Evolutionary conservation across 2,329 filamentous ascomycete species (phyloP).

Genomic region (Aspergillus tamarii): DNA sequence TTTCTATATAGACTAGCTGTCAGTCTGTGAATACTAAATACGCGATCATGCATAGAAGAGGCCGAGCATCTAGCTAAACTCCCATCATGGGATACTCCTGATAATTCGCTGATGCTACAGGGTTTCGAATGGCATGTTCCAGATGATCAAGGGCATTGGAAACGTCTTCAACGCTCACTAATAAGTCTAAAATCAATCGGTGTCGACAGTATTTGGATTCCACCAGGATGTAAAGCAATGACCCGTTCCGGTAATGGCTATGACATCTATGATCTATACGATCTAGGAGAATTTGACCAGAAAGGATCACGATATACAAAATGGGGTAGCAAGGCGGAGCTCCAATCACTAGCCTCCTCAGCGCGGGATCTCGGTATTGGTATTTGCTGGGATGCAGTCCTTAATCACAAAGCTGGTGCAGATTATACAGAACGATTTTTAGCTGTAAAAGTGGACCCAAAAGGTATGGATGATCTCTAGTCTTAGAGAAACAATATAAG

Average conservation of each 20-base stretch:
- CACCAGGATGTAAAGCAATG: slow-evolving; percentile 71
- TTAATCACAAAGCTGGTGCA: slow-evolving; percentile 73
- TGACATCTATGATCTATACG: slow-evolving; percentile 71
- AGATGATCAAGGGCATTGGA: slow-evolving; percentile 64
- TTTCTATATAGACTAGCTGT: neutral
- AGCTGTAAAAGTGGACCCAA: slow-evolving; percentile 65
- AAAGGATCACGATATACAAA: slow-evolving; percentile 67
- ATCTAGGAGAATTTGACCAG: slow-evolving; percentile 73
- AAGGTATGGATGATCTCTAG: slow-evolving; percentile 41
- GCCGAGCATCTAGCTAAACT: slow-evolving; percentile 28
- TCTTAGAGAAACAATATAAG: neutral
- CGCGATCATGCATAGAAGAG: slow-evolving; percentile 22
- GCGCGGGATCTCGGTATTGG: slow-evolving; percentile 54
- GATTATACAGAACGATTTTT: slow-evolving; percentile 66
- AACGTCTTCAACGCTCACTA: slow-evolving; percentile 57
- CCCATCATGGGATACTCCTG: slow-evolving; percentile 35
- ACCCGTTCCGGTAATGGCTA: slow-evolving; percentile 67
- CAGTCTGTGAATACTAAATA: slow-evolving; percentile 2
- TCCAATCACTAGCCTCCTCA: slow-evolving; percentile 54
- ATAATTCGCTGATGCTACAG: slow-evolving; percentile 63
- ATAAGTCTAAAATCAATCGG: slow-evolving; percentile 62
- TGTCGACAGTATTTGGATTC: slow-evolving; percentile 68
- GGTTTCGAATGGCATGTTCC: slow-evolving; percentile 75
- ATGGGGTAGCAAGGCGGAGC: slow-evolving; percentile 68
- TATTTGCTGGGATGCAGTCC: slow-evolving; percentile 70